Base-by-base conservation (phyloP, 805 yeast species). In the Torulaspora indica region DNA sequence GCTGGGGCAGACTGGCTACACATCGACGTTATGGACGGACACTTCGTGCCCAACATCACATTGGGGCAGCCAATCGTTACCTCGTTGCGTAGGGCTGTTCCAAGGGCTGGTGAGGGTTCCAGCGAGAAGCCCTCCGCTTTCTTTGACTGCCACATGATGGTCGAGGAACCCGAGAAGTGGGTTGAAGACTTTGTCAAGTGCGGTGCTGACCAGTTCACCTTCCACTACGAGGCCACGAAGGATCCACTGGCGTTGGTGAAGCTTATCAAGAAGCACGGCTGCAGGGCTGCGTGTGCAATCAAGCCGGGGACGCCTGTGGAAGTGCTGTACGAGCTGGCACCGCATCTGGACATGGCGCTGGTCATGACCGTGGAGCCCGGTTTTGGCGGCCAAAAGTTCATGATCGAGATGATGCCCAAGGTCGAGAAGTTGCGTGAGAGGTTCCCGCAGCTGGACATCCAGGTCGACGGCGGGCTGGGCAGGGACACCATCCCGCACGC, bases 361-460 rank as follows among this genome's bases (percentile, higher is more conserved):
- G 83, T 93, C 34, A 93, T 91, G 98, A 93, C 98, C 2, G 98
- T 93, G 28, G 98, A 93, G 70, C 98, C 98, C 10, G 98, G 98
- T 0, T 91, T 93, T 64, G 98, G 98, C 17, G 98, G 98, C 36
- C 98, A 93, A 70, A 85, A 84, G 66, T 93, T 93, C 73, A 89
- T 87, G 96, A 71, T 79, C 14, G 86, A 80, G 47, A 90, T 91
- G 96, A 90, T 93, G 98, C 88, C 95, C 50, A 91, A 91, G 69
- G 98, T 91, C 38, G 82, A 79, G 55, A 73, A 71, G 24, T 73
- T 93, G 56, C 80, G 98, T 67, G 67, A 63, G 30, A 76, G 73
- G 57, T 88, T 74, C 65, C 96, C 97, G 9, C 63, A 81, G 14
- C 71, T 91, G 63, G 82, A 91, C 68, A 86, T 93, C 55, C 91